Evolutionary conservation across 2,329 filamentous ascomycete genomes (phyloP).

Genomic region (Ascomycota sp.): DNA sequence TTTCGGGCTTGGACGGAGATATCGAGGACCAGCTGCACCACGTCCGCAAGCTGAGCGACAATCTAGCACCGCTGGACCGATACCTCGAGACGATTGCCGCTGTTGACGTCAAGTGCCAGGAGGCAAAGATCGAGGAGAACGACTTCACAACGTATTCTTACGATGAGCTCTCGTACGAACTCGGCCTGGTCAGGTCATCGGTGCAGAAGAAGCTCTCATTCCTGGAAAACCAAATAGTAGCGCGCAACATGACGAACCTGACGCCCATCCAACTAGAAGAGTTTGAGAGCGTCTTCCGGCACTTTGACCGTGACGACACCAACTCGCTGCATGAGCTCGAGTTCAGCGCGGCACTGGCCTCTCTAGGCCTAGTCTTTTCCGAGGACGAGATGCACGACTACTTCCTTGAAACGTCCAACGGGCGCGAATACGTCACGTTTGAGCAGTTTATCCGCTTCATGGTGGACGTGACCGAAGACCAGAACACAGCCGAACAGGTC

Average conservation of each 20-base stretch:
- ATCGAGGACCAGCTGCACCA: conserved; percentile 86
- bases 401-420: conserved; percentile 71
- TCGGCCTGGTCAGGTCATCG: conserved; percentile 74
- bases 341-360: conserved; percentile 90
- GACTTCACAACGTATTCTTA: conserved; percentile 99
- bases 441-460: conserved; percentile 99
- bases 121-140: conserved; percentile 98
- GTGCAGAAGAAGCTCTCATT: conserved; percentile 94
- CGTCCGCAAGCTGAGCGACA: conserved; percentile 67
- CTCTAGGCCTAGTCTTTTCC: conserved; percentile 83
- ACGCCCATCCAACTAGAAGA: conserved; percentile 97
- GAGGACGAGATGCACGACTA: conserved; percentile 97
- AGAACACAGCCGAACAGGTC: conserved; percentile 95
- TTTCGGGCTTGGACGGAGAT: conserved; percentile 92
- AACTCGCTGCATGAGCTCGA: conserved; percentile 86
- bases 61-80: conserved; percentile 70
- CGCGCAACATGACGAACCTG: conserved; percentile 94
- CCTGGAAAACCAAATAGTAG: conserved; percentile 95
- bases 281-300: conserved; percentile 93
- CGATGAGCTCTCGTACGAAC: conserved; percentile 85
- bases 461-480: conserved; percentile 96
- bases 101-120: conserved; percentile 73
- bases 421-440: conserved; percentile 67
- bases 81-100: conserved; percentile 76
- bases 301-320: conserved; percentile 85